Conservation (phyloP, 1,139 yeast genomes). For the Yamadazyma pseudoaaseri region DNA sequence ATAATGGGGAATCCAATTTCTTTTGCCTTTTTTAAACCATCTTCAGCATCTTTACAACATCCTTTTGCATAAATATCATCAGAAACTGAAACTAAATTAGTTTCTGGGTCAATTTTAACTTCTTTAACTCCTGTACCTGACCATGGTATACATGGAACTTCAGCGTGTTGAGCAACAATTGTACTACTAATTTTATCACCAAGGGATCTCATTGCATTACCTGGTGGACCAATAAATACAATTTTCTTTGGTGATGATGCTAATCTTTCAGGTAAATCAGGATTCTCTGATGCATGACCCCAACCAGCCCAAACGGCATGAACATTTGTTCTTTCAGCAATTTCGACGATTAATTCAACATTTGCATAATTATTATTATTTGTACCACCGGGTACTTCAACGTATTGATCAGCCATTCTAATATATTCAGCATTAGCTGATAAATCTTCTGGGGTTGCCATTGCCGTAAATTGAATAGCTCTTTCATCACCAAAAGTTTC, state of each 20-base stretch:
- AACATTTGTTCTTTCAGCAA: constrained; percentile 94
- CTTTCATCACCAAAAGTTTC: constrained; percentile 96
- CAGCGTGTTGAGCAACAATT: constrained; percentile 97
- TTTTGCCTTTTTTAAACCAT: constrained; percentile 81
- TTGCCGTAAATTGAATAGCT: constrained; percentile 90
- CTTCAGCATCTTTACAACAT: constrained; percentile 82
- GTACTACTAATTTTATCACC: constrained; percentile 98
- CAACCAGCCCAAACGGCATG: constrained; percentile 99
- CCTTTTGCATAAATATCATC: constrained; percentile 84
- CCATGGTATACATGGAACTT: constrained; percentile 99
- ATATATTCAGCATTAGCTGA: constrained; percentile 97
- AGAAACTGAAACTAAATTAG: constrained; percentile 84
- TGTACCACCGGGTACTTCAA: constrained; percentile 98
- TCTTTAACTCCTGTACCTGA: constrained; percentile 95
- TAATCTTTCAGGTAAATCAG: constrained; percentile 85
- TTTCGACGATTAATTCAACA: constrained; percentile 93
- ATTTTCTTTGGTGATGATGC: constrained; percentile 89
- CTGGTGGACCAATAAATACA: constrained; percentile 93
- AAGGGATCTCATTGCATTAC: constrained; percentile 97
- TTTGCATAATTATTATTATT: constrained; percentile 97
- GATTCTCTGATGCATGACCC: constrained; percentile 99
- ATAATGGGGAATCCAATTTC: constrained; percentile 93
- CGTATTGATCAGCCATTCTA: constrained; percentile 98
- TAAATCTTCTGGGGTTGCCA: constrained; percentile 99
- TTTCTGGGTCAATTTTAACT: constrained; percentile 62